phyloP scores from a whole-genome alignment of 352 stramenopile genomes.

The Pythium guiyangense region DNA sequence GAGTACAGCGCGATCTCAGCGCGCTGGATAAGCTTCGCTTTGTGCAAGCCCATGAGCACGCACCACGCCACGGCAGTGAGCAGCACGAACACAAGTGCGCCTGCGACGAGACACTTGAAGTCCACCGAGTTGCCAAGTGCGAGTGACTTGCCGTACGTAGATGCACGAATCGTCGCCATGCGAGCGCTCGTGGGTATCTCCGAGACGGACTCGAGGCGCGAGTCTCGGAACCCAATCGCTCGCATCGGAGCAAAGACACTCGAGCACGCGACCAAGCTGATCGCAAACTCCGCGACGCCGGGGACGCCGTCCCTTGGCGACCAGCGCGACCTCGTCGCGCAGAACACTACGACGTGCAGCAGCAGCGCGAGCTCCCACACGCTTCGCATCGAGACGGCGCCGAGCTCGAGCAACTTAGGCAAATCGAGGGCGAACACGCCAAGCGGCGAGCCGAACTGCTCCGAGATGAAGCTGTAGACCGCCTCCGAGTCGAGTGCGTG shows the following conservation, averaged over 20 bases:
- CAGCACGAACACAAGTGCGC: no score
- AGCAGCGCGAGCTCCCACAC: slow-evolving; percentile 17
- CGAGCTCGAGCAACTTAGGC: slow-evolving; percentile 9
- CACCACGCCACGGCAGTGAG: no score
- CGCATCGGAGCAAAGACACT: slow-evolving; percentile 3
- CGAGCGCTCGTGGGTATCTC: no score
- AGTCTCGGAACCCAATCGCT: no score
- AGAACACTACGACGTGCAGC: slow-evolving; percentile 8
- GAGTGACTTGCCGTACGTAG: no score
- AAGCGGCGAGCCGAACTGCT: slow-evolving; percentile 14
- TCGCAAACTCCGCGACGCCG: slow-evolving; percentile 3
- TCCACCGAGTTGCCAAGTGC: no score
- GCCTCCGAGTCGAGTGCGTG: slow-evolving; percentile 21
- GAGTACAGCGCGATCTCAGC: no score
- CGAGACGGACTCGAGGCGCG: no score
- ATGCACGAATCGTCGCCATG: no score
- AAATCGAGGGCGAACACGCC: slow-evolving; percentile 8
- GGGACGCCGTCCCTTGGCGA: slow-evolving; percentile 1
- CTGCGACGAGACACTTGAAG: no score
- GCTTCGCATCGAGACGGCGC: slow-evolving; percentile 23
- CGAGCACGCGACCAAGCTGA: slow-evolving; percentile 3
- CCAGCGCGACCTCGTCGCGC: background rate
- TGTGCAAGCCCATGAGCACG: no score
- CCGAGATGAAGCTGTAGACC: slow-evolving; percentile 15
- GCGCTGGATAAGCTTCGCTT: no score